Base-by-base conservation (phyloP, 352 stramenopile species). In the Pythium volutum region DNA sequence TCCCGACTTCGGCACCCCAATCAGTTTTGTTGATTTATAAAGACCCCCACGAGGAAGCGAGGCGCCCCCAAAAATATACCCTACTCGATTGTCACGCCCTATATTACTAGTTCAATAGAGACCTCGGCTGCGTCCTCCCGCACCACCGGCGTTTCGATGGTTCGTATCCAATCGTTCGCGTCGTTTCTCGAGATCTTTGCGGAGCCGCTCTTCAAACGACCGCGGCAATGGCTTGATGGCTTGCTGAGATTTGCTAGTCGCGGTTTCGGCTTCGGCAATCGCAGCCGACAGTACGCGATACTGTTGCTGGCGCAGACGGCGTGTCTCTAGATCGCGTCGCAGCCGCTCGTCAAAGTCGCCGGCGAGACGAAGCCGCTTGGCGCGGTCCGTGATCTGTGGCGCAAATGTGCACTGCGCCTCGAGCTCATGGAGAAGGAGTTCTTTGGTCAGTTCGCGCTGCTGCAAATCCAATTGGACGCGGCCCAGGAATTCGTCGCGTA, bases 401-500 rank as follows among this genome's bases (percentile, higher is more conserved):
- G 67, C 59, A 50, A 89, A 91, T 59, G 77, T 78, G 58, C 71
- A 91, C 31, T 87, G 66, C 2, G 55, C 65, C 49, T 82, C 66
- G 36, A 87, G 73, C 46, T 89, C 67, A 31, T 79, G 51, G 50
- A 80, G 71, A 64, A 87, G 77, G 15, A 66, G 61, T 10, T 76
- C 76, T 16, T 76, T 77, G 49, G 70, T 72, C 48, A 81, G 53
- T 51, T 76, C 70, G 12, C 82, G 79, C 43, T 81, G 81, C 55
- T 72, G 53, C 49, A 84, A 45, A 69, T 91, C 82, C 22, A 87
- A 55, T 50, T 88, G 77, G 25, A 91, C 62, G 20, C 82, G 82
- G 8, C 75, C 77, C 3, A 91, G 64, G 43, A 91, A 89, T 46
- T 83, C 78, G 29, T 85, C 75, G 14, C 77, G 74, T 3, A 89